These are phyloP conservation scores for Corylus americana DNA, from an alignment of 306 rosid species.

Conservation along the genomic window DNA sequence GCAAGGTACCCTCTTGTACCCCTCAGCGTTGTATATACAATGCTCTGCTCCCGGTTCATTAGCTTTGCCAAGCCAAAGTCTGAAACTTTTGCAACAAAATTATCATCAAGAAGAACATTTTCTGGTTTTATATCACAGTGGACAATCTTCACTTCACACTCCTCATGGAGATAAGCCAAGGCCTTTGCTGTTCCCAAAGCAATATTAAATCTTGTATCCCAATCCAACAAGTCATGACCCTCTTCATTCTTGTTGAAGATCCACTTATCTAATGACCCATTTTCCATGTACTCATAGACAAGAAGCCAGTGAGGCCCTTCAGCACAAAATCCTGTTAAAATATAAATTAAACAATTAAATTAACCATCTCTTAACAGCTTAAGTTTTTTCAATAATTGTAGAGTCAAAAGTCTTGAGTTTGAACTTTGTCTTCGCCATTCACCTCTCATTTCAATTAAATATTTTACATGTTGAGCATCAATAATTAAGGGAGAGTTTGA, in stretches of 20 bases:
- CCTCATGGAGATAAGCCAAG: slow-evolving; percentile 45
- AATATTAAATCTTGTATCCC: slow-evolving; percentile 45
- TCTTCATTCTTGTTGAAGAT: slow-evolving; percentile 37
- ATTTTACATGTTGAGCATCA: no score
- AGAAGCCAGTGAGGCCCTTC: slow-evolving; percentile 65
- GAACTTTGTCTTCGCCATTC: no score
- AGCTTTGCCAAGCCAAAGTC: slow-evolving; percentile 46
- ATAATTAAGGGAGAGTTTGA: no score
- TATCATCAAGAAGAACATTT: slow-evolving; percentile 42
- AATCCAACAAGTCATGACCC: slow-evolving; percentile 25
- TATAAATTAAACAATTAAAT: no score
- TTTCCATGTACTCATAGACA: slow-evolving; percentile 69
- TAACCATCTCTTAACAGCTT: no score
- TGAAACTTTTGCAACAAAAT: slow-evolving; percentile 38
- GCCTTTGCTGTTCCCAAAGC: slow-evolving; percentile 47
- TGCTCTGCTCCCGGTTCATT: slow-evolving; percentile 35
- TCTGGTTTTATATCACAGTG: slow-evolving; percentile 54
- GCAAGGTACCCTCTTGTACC: slow-evolving; percentile 52
- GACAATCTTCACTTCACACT: slow-evolving; percentile 45
- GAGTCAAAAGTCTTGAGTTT: no score
- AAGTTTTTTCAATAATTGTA: no score
- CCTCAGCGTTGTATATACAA: slow-evolving; percentile 30
- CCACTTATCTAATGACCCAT: slow-evolving; percentile 79
- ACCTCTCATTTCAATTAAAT: no score
- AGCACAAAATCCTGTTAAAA: slow-evolving; percentile 44